Conservation (phyloP, 768 basidiomycete genomes). For the Lactifluus subvellereus region DNA sequence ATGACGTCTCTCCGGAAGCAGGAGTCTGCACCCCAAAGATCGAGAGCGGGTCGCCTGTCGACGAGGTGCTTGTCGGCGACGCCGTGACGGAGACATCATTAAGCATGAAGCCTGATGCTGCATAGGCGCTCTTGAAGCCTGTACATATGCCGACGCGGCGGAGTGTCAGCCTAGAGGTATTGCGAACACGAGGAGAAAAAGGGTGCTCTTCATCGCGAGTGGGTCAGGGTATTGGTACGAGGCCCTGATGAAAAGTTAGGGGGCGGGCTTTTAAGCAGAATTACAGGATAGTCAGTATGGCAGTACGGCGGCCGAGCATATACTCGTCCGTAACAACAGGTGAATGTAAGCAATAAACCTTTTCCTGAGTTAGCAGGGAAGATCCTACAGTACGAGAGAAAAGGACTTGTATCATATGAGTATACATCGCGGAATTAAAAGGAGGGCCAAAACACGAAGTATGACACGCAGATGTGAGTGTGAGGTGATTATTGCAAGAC, state of each 20-base stretch:
- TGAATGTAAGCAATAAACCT: background rate
- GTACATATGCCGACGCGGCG: background rate
- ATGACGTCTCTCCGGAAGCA: background rate
- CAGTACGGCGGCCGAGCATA: background rate
- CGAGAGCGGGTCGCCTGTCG: constrained; percentile 6
- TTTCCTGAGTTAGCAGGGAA: background rate
- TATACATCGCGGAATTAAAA: background rate
- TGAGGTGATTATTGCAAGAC: too few relatives aligned
- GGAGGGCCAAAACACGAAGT: background rate
- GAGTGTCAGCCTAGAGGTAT: background rate
- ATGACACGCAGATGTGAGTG: too few relatives aligned
- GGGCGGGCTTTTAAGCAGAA: background rate
- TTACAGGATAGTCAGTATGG: background rate
- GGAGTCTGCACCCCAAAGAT: background rate
- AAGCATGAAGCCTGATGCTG: background rate
- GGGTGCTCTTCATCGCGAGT: background rate
- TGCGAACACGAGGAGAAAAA: background rate
- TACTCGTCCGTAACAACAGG: background rate
- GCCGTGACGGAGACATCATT: background rate
- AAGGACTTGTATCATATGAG: background rate
- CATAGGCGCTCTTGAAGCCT: background rate
- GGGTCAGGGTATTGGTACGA: too few relatives aligned
- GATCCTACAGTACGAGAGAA: too few relatives aligned
- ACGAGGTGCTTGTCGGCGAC: background rate
- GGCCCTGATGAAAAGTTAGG: background rate